These are phyloP conservation scores for Aspergillus avenaceus DNA, from an alignment of 495 filamentous ascomycete species.

Conservation along the genomic window DNA sequence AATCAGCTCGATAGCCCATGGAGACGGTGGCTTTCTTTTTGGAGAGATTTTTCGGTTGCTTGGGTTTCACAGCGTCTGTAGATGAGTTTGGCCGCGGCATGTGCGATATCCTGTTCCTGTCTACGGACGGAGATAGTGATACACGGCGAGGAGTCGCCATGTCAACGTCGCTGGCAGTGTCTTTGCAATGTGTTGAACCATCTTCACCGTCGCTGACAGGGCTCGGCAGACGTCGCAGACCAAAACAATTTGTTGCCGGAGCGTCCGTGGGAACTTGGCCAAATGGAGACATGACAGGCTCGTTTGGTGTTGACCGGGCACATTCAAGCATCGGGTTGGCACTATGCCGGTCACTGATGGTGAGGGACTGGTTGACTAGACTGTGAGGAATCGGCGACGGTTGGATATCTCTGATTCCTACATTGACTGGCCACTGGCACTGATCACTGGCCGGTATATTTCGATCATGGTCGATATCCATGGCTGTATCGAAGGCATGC, in stretches of 20 bases:
- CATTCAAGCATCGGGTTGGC: conserved; percentile 19
- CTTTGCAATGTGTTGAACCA: conserved; percentile 38
- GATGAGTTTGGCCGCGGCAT: conserved; percentile 4
- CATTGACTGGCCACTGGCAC: conserved; percentile 21
- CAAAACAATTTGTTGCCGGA: conserved; percentile 31
- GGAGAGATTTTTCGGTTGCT: conserved; percentile 21
- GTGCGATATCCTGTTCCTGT: conserved; percentile 1
- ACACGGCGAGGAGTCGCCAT: conserved; percentile 11
- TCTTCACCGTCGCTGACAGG: conserved; percentile 67
- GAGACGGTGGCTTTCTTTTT: conserved; percentile 65
- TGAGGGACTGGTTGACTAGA: conserved; percentile 28
- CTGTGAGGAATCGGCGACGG: conserved; percentile 48
- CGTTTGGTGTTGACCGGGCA: conserved; percentile 1
- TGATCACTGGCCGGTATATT: conserved; percentile 22
- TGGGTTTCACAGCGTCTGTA: neutral
- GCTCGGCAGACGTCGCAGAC: conserved; percentile 60
- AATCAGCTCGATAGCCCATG: conserved; percentile 83
- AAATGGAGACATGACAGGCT: neutral
- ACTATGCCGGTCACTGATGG: conserved; percentile 16
- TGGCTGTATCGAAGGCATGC: conserved; percentile 15
- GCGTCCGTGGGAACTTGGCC: neutral
- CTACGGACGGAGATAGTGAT: neutral
- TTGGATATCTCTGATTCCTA: conserved; percentile 34
- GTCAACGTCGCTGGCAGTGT: conserved; percentile 14
- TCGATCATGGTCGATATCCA: conserved; percentile 54